Evolutionary conservation across 2,329 filamentous ascomycete genomes (phyloP).

Genomic region (Venturia asperata): DNA sequence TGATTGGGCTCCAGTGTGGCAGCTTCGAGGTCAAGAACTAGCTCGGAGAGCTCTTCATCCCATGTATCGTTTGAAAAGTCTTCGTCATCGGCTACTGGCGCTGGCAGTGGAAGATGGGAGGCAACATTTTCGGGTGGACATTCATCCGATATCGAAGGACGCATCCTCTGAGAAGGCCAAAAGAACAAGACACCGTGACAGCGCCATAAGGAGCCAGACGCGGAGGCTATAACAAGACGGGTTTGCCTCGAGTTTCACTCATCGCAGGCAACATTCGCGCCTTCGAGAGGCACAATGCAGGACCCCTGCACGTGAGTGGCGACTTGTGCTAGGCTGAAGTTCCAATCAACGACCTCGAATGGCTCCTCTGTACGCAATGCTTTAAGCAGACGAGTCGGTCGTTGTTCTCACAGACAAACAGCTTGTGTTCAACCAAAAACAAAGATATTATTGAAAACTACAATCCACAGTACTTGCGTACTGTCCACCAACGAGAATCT

Average conservation of each 20-base stretch:
- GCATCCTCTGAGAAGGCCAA: neutral
- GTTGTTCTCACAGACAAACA: no score
- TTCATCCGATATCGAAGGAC: neutral
- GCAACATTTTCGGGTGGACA: neutral
- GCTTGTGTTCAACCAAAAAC: no score
- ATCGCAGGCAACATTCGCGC: constrained; percentile 11
- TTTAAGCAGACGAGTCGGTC: neutral
- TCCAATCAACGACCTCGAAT: neutral
- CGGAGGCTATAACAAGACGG: neutral
- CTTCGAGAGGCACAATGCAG: neutral
- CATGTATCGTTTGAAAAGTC: neutral
- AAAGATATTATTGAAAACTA: no score
- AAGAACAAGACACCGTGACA: neutral
- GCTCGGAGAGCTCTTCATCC: constrained; percentile 11
- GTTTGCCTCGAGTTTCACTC: neutral
- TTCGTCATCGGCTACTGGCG: neutral
- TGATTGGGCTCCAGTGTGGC: neutral
- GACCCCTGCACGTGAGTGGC: neutral
- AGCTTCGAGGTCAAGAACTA: constrained; percentile 10
- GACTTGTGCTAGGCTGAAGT: constrained; percentile 5
- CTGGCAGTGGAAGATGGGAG: neutral
- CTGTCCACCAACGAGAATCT: neutral
- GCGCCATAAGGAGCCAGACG: neutral
- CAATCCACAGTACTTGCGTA: neutral
- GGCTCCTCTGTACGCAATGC: neutral